These are phyloP conservation scores for Hymenoscyphus linearis DNA, from an alignment of 2,329 filamentous ascomycete species.

Conservation along the genomic window DNA sequence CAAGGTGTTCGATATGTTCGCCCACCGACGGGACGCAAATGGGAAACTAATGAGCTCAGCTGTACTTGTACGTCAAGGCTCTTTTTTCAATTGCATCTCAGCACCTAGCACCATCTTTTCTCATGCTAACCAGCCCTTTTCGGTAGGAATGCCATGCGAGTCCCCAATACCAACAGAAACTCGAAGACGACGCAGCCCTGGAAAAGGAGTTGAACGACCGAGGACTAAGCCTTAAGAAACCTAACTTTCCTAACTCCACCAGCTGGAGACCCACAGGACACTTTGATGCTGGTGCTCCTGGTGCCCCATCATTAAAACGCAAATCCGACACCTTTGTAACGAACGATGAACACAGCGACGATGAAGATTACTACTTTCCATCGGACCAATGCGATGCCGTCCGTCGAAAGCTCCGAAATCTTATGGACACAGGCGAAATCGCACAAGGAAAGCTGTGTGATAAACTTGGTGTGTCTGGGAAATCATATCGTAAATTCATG, in stretches of 20 bases:
- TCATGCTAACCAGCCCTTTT: neutral
- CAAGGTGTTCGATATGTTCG: neutral
- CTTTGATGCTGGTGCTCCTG: no score
- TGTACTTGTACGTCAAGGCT: neutral
- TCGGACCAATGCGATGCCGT: conserved; percentile 32
- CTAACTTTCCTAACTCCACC: no score
- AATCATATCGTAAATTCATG: conserved; percentile 43
- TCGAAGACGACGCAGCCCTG: neutral
- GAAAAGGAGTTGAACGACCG: neutral
- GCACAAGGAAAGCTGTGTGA: conserved; percentile 39
- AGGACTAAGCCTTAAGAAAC: no score
- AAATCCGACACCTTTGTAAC: conserved; percentile 15
- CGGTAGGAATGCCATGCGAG: neutral
- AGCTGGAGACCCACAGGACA: no score
- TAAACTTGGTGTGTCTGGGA: conserved; percentile 34
- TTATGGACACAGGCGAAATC: conserved; percentile 40
- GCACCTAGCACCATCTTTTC: neutral
- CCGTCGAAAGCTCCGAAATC: conserved; percentile 37
- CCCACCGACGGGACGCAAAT: neutral
- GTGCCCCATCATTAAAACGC: conserved; percentile 9
- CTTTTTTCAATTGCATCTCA: neutral
- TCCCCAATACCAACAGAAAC: neutral
- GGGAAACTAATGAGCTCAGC: conserved; percentile 1
- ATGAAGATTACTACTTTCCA: conserved; percentile 6
- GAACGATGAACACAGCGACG: conserved; percentile 16